Conservation (phyloP, 164 flowering plant genomes). For the Liriodendron chinense region DNA sequence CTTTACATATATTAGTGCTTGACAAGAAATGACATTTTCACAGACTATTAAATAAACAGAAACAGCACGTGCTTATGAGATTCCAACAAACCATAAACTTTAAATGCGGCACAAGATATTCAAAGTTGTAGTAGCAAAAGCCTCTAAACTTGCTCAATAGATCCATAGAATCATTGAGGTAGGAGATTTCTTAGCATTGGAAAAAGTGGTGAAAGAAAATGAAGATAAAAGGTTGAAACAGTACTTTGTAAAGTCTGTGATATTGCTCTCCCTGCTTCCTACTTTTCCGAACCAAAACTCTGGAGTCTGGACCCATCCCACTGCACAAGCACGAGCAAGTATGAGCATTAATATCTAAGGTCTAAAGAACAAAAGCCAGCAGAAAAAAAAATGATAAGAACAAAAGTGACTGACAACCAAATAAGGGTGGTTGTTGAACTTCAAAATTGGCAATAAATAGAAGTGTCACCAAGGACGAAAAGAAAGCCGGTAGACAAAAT, state of each 20-base stretch:
- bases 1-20: neutral
- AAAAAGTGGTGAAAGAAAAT: neutral
- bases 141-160: neutral
- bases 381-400: neutral
- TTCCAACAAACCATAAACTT: neutral
- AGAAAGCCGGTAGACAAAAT: neutral
- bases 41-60: too few relatives aligned
- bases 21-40: neutral
- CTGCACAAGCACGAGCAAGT: slow-evolving; percentile 35
- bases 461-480: neutral
- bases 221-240: neutral
- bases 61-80: neutral
- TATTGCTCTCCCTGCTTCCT: slow-evolving; percentile 97
- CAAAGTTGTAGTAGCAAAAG: neutral
- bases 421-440: neutral
- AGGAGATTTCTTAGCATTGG: neutral
- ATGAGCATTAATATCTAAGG: neutral
- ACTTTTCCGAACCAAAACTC: slow-evolving; percentile 91
- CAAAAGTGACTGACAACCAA: neutral
- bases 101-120: neutral
- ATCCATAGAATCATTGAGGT: neutral
- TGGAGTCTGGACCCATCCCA: slow-evolving; percentile 98
- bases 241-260: slow-evolving; percentile 73
- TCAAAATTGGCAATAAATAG: neutral
- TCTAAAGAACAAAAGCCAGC: neutral